Evolutionary conservation across 352 stramenopile genomes (phyloP), one percentile per base, ranked within the genome.

Genomic region (Globisporangium perplexum): DNA sequence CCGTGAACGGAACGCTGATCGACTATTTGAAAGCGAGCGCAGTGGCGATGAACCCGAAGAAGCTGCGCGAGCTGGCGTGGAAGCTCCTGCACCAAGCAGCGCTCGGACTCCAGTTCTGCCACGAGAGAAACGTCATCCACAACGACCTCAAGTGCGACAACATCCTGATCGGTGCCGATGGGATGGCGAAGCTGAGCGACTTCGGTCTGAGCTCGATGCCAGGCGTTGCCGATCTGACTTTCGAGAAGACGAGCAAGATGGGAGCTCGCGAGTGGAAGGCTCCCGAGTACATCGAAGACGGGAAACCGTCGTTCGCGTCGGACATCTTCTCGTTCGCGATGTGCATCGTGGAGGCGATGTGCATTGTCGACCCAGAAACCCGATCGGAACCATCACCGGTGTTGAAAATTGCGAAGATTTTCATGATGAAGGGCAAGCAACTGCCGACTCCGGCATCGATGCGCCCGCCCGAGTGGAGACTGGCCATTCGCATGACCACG

Each of bases 121-220:
- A 93, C 55, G 42, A 44, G n/a, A 31, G 64, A 26, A 66, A 72
- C 36, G 66, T 88, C 23, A 66, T 96, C 15, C 88, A 96, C 51
- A 76, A 86, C 22, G 85, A 96, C 49, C 66, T 96, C 17, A 96
- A 96, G 51, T 85, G 78, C 42, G 80, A 69, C 50, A 96, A 96
- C 60, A 63, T 96, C 23, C 69, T 96, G 6, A 59, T 95, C 4
- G 82, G 75, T 15, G 55, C 66, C 8, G 51, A 75, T 18, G 49
- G 53, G 39, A 71, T 59, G 38, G 68, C 63, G 17, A 69, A 70
- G 56, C 51, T 79, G 43, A 61, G 59, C 31, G 70, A 79, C 57
- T 79, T 77, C 24, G 62, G 68, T 4, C 69, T 68, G 23, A 62
- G 49, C 7, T 71, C 59, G 39, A 67, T 74, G 23, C 54, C 51